phyloP scores from a whole-genome alignment of 2,329 filamentous ascomycete species.

The Fusarium algeriense region DNA sequence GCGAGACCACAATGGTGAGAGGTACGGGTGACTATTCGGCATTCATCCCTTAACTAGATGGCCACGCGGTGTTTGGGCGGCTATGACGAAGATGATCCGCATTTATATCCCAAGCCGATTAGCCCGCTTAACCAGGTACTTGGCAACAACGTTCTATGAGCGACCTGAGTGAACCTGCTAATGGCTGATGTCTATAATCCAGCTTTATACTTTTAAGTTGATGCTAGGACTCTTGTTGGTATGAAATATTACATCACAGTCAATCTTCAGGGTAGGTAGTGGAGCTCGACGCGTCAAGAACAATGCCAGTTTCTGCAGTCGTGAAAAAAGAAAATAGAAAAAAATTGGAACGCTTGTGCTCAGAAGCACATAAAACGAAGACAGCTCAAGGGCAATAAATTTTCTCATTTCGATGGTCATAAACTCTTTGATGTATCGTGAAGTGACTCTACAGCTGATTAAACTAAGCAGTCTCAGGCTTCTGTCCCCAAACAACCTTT shows the following conservation, averaged over 20 bases:
- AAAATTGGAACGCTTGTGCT: too few species aligned
- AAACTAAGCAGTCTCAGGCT: conserved; percentile 36
- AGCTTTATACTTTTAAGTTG: background rate
- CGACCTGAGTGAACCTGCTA: too few species aligned
- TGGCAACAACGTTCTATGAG: background rate
- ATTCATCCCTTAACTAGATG: fast-evolving
- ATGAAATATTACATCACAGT: fast-evolving
- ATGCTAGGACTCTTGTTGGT: background rate
- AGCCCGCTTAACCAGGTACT: background rate
- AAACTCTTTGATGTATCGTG: too few species aligned
- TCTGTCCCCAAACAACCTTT: conserved; percentile 52
- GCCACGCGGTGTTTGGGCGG: background rate
- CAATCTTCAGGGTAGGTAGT: background rate
- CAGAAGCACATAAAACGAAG: background rate
- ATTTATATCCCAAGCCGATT: background rate
- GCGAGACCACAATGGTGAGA: background rate
- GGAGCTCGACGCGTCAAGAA: background rate
- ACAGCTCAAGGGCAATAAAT: background rate
- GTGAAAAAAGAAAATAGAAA: too few species aligned
- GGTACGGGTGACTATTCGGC: background rate
- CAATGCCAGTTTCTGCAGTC: fast-evolving
- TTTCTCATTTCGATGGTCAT: too few species aligned
- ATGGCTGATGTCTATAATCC: too few species aligned
- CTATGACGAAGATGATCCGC: background rate
- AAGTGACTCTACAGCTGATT: too few species aligned